Evolutionary conservation across 768 basidiomycete genomes (phyloP), one percentile per base, ranked within the genome.

Genomic region (Pleurotus sapidus): DNA sequence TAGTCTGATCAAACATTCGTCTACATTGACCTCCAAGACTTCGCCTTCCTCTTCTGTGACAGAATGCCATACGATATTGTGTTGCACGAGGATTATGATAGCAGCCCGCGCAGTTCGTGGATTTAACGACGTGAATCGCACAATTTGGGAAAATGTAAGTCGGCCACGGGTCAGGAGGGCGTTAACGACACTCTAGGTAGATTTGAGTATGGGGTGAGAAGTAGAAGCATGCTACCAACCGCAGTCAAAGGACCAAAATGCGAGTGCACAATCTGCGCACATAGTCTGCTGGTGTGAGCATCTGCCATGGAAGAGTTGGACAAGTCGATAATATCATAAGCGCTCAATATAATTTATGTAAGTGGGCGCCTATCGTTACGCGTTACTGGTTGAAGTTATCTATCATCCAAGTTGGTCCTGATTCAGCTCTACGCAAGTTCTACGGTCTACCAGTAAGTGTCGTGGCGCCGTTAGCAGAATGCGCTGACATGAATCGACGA

Each of bases 41-140:
- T 89, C 89, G 4, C 82, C 84, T 42, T 85, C 87, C n/a, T 86
- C 84, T 7, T 86, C 86, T 4, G 80, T 80, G 39, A 81, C 80
- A 7, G 87, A 82, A 66, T 94, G 91, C 91, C 93, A 95, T 45
- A 95, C 77, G 45, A 97, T 71, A 70, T 97, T 95, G 68, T 98
- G 95, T 67, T 98, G 95, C 15, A 95, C 79, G 54, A 98, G 81
- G 46, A 88, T 82, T 46, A 97, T 75, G 17, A 95, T 73, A 17
- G 84, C 80, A 24, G 86, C 85, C 54, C 89, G 84, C 12, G 88
- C 81, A 1, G 79, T 84, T 23, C 87, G 84, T 8, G 85, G 80
- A 64, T 84, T 88, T 24, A 93, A 70, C 25, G 74, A 77, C 1
- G 93, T 84, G 65, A 85, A 85, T 30, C 88, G 86, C 34, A 86